Conservation (phyloP, 257 asterid genomes). For the Solanum habrochaites region DNA sequence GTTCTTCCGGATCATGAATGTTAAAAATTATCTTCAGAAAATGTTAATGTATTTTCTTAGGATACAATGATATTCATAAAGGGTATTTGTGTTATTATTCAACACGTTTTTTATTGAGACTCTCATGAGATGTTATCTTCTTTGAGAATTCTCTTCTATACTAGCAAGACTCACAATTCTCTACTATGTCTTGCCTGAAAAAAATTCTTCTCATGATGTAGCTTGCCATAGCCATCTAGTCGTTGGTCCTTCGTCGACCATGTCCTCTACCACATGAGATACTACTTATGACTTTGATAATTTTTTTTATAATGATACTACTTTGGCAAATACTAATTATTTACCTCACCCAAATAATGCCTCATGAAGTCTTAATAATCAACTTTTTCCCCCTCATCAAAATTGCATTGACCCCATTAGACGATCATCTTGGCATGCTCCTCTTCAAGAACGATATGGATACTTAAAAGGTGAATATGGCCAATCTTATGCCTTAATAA, state of each 20-base stretch:
- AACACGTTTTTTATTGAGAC: neutral
- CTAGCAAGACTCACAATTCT: neutral
- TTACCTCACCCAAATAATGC: neutral
- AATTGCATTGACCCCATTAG: neutral
- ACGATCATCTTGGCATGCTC: neutral
- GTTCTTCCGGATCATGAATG: neutral
- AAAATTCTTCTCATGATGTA: neutral
- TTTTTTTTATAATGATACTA: neutral
- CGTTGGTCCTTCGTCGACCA: neutral
- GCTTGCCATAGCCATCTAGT: neutral
- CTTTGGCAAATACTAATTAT: neutral
- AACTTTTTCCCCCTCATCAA: neutral
- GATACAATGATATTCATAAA: too few relatives aligned
- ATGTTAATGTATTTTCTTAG: neutral
- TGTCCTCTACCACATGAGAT: neutral
- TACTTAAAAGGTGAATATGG: neutral
- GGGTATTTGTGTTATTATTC: too few relatives aligned
- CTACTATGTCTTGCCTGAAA: neutral
- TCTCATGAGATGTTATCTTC: neutral
- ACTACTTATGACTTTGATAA: neutral
- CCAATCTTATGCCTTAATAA: too few relatives aligned
- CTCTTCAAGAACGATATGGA: neutral
- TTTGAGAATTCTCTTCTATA: neutral
- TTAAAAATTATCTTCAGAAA: neutral
- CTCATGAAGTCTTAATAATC: neutral